These are phyloP conservation scores for Dictyostelium discoideum DNA, from an alignment of 78 protist genomes.

Conservation along the genomic window DNA sequence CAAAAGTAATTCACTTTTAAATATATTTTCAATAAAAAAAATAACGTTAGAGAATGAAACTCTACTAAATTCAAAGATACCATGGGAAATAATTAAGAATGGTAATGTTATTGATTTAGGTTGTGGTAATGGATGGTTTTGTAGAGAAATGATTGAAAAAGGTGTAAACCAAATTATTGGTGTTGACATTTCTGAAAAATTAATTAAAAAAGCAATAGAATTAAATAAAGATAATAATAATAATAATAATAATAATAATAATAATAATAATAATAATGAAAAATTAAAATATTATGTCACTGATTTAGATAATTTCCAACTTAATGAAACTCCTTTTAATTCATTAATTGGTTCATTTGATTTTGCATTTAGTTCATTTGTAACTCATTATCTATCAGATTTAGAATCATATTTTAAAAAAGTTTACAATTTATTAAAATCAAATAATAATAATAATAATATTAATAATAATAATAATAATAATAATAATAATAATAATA, in stretches of 20 bases:
- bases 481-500: no score
- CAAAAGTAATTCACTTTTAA: not conserved
- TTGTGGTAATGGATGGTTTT: conserved; percentile 6
- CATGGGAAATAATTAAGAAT: not conserved
- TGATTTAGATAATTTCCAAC: not conserved
- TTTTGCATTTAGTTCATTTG: not conserved
- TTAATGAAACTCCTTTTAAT: not conserved
- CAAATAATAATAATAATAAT: not conserved
- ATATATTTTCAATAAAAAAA: not conserved
- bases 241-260: no score
- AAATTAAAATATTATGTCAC: not conserved
- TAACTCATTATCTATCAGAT: not conserved
- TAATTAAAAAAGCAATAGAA: not conserved
- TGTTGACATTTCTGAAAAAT: not conserved
- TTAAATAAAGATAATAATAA: not conserved
- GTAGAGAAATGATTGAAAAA: not conserved
- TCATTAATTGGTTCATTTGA: not conserved
- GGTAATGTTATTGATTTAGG: not conserved
- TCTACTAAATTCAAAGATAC: not conserved
- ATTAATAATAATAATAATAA: no score
- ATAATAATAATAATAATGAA: not conserved
- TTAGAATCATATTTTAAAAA: not conserved
- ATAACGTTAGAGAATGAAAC: not conserved
- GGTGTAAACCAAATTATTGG: not conserved
- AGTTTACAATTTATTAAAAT: not conserved